Evolutionary conservation across 208 protist species (phyloP), one percentile per base, ranked within the genome.

Genomic region (Porcisia deanei): DNA sequence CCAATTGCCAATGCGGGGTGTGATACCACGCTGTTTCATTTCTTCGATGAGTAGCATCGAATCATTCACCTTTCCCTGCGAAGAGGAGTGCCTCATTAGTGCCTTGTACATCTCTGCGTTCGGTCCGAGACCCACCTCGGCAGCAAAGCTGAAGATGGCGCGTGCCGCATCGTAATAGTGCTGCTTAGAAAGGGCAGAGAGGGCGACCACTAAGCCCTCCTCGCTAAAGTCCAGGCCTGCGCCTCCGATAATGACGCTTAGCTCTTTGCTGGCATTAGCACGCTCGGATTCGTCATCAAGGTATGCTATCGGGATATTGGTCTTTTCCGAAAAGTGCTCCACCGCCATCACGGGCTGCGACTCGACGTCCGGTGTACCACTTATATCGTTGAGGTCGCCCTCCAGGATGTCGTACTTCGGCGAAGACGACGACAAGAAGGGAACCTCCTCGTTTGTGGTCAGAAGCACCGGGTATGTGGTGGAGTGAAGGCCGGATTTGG

Each of bases 1-100:
- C 88, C 93, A 98, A 73, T 97, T 98, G 43, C 93, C 90, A 58
- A 97, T 94, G n/a, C 93, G 88, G 22, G 94, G 94, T 2, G 90
- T 94, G 60, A 97, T 91, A 49, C 88, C 90, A 4, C 84, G 84
- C 53, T 84, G 73, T 64, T 98, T 97, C 94, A 98, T 98, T 74
- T 96, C 84, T 43, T 97, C 90, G 45, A 98, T 92, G 0, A 96
- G 82, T 39, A 82, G 79, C 87, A 95, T 96, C 8, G 90, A 84
- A 20, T 89, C 75, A 71, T 95, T 90, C 37, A 92, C 92, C 45
- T 94, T 86, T 5, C 86, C 90, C 1, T 67, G 73, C 20, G 83
- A 68, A 34, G 89, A 85, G n/a, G 83, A 76, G 66, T 94, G 76
- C 70, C 84, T 88, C 91, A 95, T 95, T 37, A 97, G 87, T 0